phyloP scores from a whole-genome alignment of 441 rosid species.

The Pelargonium cotyledonis region DNA sequence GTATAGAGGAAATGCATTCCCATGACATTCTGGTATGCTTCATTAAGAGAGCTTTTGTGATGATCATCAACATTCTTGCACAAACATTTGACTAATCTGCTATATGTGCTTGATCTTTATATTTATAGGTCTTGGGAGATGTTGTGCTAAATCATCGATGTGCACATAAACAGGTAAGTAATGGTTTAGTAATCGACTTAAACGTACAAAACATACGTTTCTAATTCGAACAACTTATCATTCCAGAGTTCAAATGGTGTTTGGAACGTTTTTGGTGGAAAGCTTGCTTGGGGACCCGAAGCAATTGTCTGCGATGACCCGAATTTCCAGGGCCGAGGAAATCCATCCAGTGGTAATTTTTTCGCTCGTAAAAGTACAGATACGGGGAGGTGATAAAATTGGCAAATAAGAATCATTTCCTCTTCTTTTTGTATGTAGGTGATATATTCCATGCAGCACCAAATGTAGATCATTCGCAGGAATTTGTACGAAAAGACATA shows the following conservation, averaged over 20 bases:
- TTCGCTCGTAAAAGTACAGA: no score
- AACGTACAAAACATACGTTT: no score
- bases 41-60: no score
- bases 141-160: slow-evolving; percentile 48
- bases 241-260: slow-evolving; percentile 49
- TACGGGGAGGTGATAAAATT: no score
- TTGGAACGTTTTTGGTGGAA: slow-evolving; percentile 50
- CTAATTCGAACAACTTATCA: neutral
- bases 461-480: slow-evolving; percentile 43
- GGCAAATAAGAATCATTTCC: neutral
- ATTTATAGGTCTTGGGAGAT: slow-evolving; percentile 42
- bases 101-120: no score
- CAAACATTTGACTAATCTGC: no score
- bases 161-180: slow-evolving; percentile 41
- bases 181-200: neutral
- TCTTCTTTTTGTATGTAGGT: slow-evolving; percentile 22
- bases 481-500: slow-evolving; percentile 40
- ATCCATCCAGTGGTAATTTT: slow-evolving; percentile 45
- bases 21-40: slow-evolving; percentile 39
- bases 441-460: slow-evolving; percentile 49
- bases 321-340: slow-evolving; percentile 44
- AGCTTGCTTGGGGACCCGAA: slow-evolving; percentile 54
- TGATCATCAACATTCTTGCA: no score
- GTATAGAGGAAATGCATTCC: slow-evolving; percentile 44
- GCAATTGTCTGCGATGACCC: slow-evolving; percentile 56